Evolutionary conservation across 257 asterid species (phyloP), one percentile per base, ranked within the genome.

Genomic region (Nicotiana tomentosiformis): DNA sequence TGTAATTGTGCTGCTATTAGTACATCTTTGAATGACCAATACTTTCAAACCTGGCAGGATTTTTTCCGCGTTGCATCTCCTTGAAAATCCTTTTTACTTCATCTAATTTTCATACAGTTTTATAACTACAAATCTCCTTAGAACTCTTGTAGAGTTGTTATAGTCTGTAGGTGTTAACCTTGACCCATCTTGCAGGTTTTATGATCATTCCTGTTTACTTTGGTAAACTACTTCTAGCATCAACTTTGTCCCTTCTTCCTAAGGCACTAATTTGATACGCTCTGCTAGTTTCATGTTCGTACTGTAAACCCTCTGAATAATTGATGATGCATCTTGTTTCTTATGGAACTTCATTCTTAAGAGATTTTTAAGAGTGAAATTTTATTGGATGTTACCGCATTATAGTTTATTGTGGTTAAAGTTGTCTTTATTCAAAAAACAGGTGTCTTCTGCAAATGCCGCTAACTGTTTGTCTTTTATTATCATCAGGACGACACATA

Each of bases 401-500:
- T 43, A 46, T 70, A 70, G 78, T 23, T 70, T 43, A 20, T 43
- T 70, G 60, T 20, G 58, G 37, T 70, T 43, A 5, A 43, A 70
- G 35, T 43, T 70, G 20, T 70, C 60, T 43, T 37, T n/a, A 32
- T 32, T 32, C 4, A 32, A 32, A 32, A 32, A 32, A 32, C 3
- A 32, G 35, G 35, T 3, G 35, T 32, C 5, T 32, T 70, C 58
- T 70, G 60, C 26, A 43, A 43, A 43, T 43, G 78, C 20, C 33
- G 3, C 84, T 85, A 76, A 83, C 80, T 66, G 57, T 56, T 61
- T 33, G 68, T 49, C 26, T 84, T 35, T 16, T 81, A 66, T 57
- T 66, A 9, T 46, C 18, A 86, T 74, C 93, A 90, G 93, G 93
- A 90, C 58, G 93, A 90, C 87, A 89, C 93, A 61, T 90, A 90